Percentiles rank a stretch among this genome's conserved stretches.
Evolutionary conservation across 176 grass and related monocot species (phyloP).

Genomic region (Eragrostis curvula): DNA sequence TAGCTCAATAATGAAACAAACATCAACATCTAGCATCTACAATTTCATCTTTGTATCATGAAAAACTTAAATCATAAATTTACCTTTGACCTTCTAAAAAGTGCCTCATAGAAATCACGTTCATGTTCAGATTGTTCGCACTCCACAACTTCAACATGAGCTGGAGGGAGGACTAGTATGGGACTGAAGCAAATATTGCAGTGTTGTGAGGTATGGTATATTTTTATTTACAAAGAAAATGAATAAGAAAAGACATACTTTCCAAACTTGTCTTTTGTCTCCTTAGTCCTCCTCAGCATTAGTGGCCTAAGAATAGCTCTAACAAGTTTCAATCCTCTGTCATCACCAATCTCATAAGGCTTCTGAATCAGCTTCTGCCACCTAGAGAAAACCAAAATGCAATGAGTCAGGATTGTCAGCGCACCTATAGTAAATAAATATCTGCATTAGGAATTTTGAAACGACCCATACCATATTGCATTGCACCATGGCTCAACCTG

Average conservation of each 20-base stretch:
- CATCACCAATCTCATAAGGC: constrained; percentile 89
- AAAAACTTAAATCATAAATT: not conserved
- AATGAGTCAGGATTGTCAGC: not conserved
- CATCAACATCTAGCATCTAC: not conserved
- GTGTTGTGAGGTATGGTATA: not conserved
- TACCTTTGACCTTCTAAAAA: constrained; percentile 92
- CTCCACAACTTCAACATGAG: constrained; percentile 64
- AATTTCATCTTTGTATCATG: not conserved
- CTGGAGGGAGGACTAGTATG: constrained; percentile 88
- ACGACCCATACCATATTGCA: constrained; percentile 60
- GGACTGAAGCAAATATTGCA: constrained; percentile 63
- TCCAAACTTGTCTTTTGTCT: constrained; percentile 91
- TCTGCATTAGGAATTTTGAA: constrained; percentile 15
- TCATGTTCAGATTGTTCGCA: constrained; percentile 75
- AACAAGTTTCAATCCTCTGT: constrained; percentile 78
- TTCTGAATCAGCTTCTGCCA: constrained; percentile 83
- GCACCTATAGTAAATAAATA: not conserved
- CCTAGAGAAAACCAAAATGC: constrained; percentile 50
- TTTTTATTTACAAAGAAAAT: not conserved
- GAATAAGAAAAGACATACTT: constrained; percentile 50
- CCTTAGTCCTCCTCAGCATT: constrained; percentile 91
- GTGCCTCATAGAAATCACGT: constrained; percentile 82
- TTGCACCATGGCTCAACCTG: constrained; percentile 89
- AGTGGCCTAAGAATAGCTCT: constrained; percentile 86
- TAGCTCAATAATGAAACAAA: not conserved